Conservation (phyloP, 139 green algal species). For the Diplosphaera chodatii region DNA sequence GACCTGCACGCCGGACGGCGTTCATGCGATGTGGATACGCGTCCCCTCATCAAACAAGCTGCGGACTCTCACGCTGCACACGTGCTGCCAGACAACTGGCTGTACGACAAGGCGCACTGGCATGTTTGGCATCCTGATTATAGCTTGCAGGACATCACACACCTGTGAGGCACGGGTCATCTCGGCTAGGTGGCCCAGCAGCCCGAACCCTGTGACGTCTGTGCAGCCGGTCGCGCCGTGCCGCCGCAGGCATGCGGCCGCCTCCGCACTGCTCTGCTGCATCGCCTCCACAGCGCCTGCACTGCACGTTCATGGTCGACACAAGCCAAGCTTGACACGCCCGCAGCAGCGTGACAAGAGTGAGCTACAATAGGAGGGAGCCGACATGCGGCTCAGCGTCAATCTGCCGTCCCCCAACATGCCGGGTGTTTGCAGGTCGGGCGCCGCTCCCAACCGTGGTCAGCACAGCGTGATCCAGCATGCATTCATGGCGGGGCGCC, state of each 20-base stretch:
- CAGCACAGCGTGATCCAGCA: too few species aligned
- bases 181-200: slow-evolving; percentile 75
- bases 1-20: slow-evolving; percentile 11
- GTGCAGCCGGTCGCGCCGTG: slow-evolving; percentile 67
- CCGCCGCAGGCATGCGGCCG: slow-evolving; percentile 34
- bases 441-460: too few species aligned
- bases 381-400: too few species aligned
- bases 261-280: slow-evolving; percentile 47
- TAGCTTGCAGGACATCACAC: not conserved
- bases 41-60: not conserved
- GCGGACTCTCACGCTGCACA: too few species aligned
- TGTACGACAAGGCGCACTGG: too few species aligned
- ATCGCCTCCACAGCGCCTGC: slow-evolving; percentile 38
- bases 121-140: not conserved
- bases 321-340: too few species aligned
- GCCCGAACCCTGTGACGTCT: slow-evolving; percentile 90
- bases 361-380: too few species aligned
- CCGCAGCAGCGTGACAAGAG: too few species aligned
- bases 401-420: too few species aligned
- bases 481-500: too few species aligned
- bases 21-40: not conserved
- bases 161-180: slow-evolving; percentile 59
- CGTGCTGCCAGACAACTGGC: not conserved
- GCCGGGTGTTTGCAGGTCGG: too few species aligned
- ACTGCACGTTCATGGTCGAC: not conserved